Percentiles rank a stretch among this genome's conserved stretches.
These are phyloP conservation scores for Dillenia turbinata DNA, from an alignment of 164 flowering plant genomes.

Conservation along the genomic window DNA sequence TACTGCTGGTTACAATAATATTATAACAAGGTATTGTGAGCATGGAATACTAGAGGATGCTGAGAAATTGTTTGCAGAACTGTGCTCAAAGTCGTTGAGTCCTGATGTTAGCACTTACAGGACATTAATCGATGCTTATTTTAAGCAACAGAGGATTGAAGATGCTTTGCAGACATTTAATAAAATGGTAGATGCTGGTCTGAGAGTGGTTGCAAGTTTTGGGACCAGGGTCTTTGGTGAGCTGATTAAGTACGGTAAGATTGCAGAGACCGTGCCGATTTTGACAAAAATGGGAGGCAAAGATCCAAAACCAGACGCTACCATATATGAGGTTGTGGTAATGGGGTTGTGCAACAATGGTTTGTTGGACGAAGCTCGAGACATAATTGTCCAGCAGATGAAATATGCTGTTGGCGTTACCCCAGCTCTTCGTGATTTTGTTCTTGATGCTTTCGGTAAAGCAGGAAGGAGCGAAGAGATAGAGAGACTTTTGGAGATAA, in stretches of 20 bases:
- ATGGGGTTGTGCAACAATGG: slow-evolving; percentile 43
- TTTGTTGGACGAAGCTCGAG: slow-evolving; percentile 26
- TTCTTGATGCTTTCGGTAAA: slow-evolving; percentile 39
- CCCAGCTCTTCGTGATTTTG: slow-evolving; percentile 33
- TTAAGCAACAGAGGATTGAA: slow-evolving; percentile 46
- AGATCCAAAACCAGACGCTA: slow-evolving; percentile 64
- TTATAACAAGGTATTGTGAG: slow-evolving; percentile 58
- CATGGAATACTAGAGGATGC: slow-evolving; percentile 61
- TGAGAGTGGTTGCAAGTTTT: slow-evolving; percentile 47
- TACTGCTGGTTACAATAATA: slow-evolving; percentile 62
- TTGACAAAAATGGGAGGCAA: slow-evolving; percentile 54
- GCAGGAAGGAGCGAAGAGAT: slow-evolving; percentile 51
- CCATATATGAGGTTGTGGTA: slow-evolving; percentile 53
- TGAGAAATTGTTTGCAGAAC: slow-evolving; percentile 45
- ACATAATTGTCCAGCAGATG: slow-evolving; percentile 49
- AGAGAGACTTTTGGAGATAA: slow-evolving; percentile 34
- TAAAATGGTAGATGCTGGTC: slow-evolving; percentile 55
- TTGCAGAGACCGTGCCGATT: slow-evolving; percentile 43
- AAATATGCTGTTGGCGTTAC: slow-evolving; percentile 38
- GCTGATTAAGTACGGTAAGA: slow-evolving; percentile 42
- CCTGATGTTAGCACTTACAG: slow-evolving; percentile 53
- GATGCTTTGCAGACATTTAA: slow-evolving; percentile 44
- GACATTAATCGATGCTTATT: slow-evolving; percentile 53
- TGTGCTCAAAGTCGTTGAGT: slow-evolving; percentile 35
- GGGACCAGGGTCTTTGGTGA: slow-evolving; percentile 52